Evolutionary conservation across 441 rosid genomes (phyloP), one percentile per base, ranked within the genome.

Genomic region (Populus tomentosa): DNA sequence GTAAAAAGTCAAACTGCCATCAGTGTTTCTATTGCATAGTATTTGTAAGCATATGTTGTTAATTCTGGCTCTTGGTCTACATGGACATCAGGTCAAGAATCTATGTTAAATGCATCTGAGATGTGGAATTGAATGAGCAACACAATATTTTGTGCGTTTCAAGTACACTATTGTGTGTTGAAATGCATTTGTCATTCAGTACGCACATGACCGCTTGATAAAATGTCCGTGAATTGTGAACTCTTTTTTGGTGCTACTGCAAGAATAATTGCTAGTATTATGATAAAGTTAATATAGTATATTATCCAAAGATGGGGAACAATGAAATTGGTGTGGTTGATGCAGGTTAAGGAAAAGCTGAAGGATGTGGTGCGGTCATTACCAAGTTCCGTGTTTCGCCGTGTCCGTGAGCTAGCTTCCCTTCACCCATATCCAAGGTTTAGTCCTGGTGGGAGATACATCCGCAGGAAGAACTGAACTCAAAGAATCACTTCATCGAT

Each of bases 391-490:
- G 82, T 93, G 59, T 75, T 91, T 33, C 80, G 79, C 73, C 93
- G 88, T 11, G 85, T 95, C 76, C 79, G 81, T 53, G 98, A 95
- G 84, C 90, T 93, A 68, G 95, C 95, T 4, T 69, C 85, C 5
- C 70, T 88, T 67, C 92, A 93, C 84, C 96, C 96, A 18, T 91
- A 90, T 82, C 92, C 94, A 7, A 86, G 89, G 82, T 62, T 77
- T 68, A 62, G 79, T 78, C 80, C 84, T 23, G 80, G 75, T 68
- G 84, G 85, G 59, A 85, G 89, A 76, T 87, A 77, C 70, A 69
- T 85, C 20, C 82, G 83, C 53, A 76, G 86, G 77, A 85, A 84
- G 62, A 80, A 75, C 59, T 64, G 82, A 78, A 61, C 82, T 30
- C 69, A 85, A 79, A 70, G 76, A 69, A 36, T 76, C 79, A 61